These are phyloP conservation scores for Euphrasia arctica DNA, from an alignment of 305 asterid species.

Conservation along the genomic window DNA sequence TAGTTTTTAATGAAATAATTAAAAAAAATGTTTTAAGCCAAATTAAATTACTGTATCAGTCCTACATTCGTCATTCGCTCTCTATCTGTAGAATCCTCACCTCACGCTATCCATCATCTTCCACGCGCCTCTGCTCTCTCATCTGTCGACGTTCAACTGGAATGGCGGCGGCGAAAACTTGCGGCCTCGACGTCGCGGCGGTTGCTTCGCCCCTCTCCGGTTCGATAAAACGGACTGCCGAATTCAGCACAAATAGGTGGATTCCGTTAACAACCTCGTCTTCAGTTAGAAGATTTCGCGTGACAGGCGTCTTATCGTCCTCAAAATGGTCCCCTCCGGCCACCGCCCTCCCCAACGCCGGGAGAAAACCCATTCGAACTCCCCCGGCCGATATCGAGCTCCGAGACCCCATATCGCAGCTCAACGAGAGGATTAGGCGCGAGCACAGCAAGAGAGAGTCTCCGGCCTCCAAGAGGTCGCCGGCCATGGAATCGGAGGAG, in stretches of 20 bases:
- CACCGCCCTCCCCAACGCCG: slow-evolving; percentile 20
- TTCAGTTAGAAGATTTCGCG: slow-evolving; percentile 17
- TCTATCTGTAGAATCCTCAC: not conserved
- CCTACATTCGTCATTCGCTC: not conserved
- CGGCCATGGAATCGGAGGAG: slow-evolving; percentile 62
- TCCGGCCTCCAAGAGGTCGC: slow-evolving; percentile 32
- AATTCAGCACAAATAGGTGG: slow-evolving; percentile 18
- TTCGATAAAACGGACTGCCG: slow-evolving; percentile 11
- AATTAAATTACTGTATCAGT: too few relatives aligned
- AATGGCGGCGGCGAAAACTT: slow-evolving; percentile 25
- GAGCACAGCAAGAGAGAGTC: slow-evolving; percentile 72
- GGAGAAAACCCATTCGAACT: slow-evolving; percentile 14
- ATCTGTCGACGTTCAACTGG: not conserved
- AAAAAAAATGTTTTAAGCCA: too few relatives aligned
- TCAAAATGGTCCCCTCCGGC: slow-evolving; percentile 34
- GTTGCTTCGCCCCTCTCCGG: slow-evolving; percentile 30
- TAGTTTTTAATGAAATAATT: too few relatives aligned
- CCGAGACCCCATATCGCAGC: slow-evolving; percentile 55
- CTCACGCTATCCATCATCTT: too few relatives aligned
- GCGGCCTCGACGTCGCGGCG: slow-evolving; percentile 20
- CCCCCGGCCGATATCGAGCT: slow-evolving; percentile 31
- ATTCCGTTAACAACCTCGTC: slow-evolving; percentile 13
- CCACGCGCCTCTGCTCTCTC: too few relatives aligned
- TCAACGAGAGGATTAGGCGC: slow-evolving; percentile 68
- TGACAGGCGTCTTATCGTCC: slow-evolving; percentile 32